Evolutionary conservation across 23 red algal genomes (phyloP).

Genomic region (Gracilaria vermiculophylla): DNA sequence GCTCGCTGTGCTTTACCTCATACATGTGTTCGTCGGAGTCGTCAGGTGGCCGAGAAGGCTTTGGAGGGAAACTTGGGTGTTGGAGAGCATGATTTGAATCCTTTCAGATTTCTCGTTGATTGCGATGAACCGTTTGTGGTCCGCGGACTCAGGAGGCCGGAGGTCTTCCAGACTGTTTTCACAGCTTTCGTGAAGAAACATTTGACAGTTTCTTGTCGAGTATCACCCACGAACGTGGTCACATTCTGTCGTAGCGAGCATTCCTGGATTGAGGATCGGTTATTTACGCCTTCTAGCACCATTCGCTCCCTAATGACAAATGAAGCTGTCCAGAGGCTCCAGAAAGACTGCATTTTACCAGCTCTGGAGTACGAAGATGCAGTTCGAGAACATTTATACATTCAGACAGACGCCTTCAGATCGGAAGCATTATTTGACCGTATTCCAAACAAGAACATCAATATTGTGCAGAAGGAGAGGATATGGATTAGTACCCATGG

Average conservation of each 20-base stretch:
- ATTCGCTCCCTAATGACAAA: not conserved
- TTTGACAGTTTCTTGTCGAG: conserved; percentile 16
- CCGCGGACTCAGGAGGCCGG: not conserved
- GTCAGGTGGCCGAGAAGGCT: not conserved
- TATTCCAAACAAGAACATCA: not conserved
- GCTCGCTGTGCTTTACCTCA: not conserved
- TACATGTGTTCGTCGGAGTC: not conserved
- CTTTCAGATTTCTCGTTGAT: not conserved
- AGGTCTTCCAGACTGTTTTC: not conserved
- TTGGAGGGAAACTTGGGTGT: too few species aligned
- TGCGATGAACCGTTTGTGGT: conserved; percentile 1
- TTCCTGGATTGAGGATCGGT: not conserved
- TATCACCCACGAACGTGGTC: conserved; percentile 28
- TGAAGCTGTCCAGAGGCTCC: conserved; percentile 30
- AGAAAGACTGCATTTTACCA: not conserved
- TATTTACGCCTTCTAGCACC: conserved; percentile 33
- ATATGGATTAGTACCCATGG: conserved; percentile 72
- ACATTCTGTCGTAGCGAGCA: conserved; percentile 58
- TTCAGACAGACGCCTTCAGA: conserved; percentile 26
- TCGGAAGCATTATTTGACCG: not conserved
- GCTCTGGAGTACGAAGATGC: conserved; percentile 19
- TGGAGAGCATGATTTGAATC: not conserved
- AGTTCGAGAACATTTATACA: conserved; percentile 25
- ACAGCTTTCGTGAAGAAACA: not conserved
- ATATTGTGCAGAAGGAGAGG: conserved; percentile 41